phyloP scores from a whole-genome alignment of 1,284 basidiomycete species.

The Phellinidium pouzarii region DNA sequence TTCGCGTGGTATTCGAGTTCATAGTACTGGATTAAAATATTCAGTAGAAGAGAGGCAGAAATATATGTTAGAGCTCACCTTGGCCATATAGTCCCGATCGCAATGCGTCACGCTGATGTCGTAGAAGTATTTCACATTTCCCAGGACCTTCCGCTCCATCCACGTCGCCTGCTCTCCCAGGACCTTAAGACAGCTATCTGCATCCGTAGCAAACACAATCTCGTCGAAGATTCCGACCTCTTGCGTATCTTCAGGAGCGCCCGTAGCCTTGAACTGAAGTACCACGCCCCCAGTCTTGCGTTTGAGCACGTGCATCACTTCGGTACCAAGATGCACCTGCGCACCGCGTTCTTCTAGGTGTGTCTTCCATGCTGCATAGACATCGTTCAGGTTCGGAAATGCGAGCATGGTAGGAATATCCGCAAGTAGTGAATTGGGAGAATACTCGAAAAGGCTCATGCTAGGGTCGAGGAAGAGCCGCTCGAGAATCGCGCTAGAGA shows the following conservation, averaged over 20 bases:
- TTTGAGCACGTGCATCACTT: slow-evolving; percentile 14
- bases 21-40: slow-evolving; percentile 34
- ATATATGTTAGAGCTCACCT: slow-evolving; percentile 27
- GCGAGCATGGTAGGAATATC: slow-evolving; percentile 35
- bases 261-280: slow-evolving; percentile 21
- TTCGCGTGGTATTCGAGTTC: slow-evolving; percentile 36
- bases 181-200: slow-evolving; percentile 50
- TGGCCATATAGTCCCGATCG: slow-evolving; percentile 49
- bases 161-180: slow-evolving; percentile 48
- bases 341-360: slow-evolving; percentile 29
- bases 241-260: slow-evolving; percentile 23
- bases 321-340: slow-evolving; percentile 27
- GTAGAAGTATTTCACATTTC: slow-evolving; percentile 49
- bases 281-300: slow-evolving; percentile 20
- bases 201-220: slow-evolving; percentile 52
- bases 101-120: slow-evolving; percentile 57
- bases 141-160: slow-evolving; percentile 52
- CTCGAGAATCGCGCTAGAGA: slow-evolving; percentile 50
- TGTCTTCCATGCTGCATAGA: slow-evolving; percentile 43
- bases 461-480: slow-evolving; percentile 53
- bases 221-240: slow-evolving; percentile 51
- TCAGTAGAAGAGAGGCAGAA: background rate
- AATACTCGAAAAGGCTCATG: slow-evolving; percentile 42
- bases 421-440: slow-evolving; percentile 30
- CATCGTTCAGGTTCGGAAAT: slow-evolving; percentile 37